These are phyloP conservation scores for Coemansia sp. DNA, from an alignment of 192 early-diverging fungal genomes.

Conservation along the genomic window DNA sequence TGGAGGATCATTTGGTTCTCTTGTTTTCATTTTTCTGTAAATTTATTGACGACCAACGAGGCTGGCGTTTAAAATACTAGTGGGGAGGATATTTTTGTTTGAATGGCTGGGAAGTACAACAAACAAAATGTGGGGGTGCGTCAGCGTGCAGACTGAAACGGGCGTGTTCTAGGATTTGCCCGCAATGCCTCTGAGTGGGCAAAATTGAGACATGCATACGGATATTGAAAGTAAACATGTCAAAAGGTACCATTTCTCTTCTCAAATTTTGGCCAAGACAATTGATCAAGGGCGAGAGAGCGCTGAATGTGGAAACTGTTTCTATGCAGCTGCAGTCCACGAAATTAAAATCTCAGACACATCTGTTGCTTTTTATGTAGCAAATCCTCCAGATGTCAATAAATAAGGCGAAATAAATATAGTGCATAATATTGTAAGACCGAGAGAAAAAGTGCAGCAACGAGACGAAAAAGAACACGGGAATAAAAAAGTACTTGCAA, in stretches of 20 bases:
- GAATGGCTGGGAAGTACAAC: not conserved
- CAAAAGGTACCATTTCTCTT: too few species aligned
- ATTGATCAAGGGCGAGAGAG: not conserved
- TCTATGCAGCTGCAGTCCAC: not conserved
- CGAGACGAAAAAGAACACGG: not conserved
- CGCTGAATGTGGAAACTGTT: not conserved
- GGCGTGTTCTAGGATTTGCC: not conserved
- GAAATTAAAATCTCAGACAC: not conserved
- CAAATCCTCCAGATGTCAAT: not conserved
- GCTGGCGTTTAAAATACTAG: too few species aligned
- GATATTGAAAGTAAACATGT: not conserved
- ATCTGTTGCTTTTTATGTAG: not conserved
- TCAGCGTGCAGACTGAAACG: not conserved
- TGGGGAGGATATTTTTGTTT: too few species aligned
- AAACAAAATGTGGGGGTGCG: not conserved
- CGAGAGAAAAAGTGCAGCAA: not conserved
- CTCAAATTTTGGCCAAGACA: not conserved
- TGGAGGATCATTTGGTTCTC: not conserved
- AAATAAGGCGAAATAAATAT: conserved; percentile 1
- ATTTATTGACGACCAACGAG: conserved; percentile 2
- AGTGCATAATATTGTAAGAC: not conserved
- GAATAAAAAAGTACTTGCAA: conserved; percentile 4
- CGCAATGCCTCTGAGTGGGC: not conserved
- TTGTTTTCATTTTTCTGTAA: conserved; percentile 6
- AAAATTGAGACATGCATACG: not conserved